phyloP scores from a whole-genome alignment of 495 filamentous ascomycete genomes.

The Neurospora sp. region DNA sequence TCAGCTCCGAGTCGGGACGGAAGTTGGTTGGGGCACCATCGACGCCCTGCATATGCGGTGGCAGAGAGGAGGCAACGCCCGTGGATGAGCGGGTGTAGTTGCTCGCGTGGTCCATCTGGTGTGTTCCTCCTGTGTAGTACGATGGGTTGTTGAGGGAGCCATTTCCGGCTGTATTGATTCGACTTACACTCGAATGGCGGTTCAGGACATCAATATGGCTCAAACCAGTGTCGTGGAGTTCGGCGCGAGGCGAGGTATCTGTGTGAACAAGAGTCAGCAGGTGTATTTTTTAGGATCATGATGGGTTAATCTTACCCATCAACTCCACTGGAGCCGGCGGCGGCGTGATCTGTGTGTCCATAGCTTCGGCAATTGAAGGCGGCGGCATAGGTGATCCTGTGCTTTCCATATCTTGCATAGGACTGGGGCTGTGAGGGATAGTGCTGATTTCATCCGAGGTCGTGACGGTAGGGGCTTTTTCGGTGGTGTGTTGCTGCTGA shows the following conservation, averaged over 20 bases:
- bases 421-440: slow-evolving; percentile 10
- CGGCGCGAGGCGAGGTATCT: slow-evolving; percentile 24
- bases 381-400: slow-evolving; percentile 7
- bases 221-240: slow-evolving; percentile 26
- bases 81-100: slow-evolving; percentile 5
- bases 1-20: slow-evolving; percentile 23
- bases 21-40: slow-evolving; percentile 6
- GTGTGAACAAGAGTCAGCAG: slow-evolving; percentile 5
- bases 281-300: too few relatives aligned
- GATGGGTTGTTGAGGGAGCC: slow-evolving; percentile 12
- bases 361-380: slow-evolving; percentile 26
- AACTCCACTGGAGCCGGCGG: slow-evolving; percentile 28
- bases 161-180: not conserved
- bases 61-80: not conserved
- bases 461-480: slow-evolving; percentile 38
- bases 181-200: slow-evolving; percentile 18
- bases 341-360: slow-evolving; percentile 19
- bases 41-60: not conserved
- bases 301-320: slow-evolving; percentile 23
- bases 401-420: slow-evolving; percentile 17
- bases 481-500: slow-evolving; percentile 15
- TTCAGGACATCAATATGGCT: slow-evolving; percentile 15
- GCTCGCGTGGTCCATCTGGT: slow-evolving; percentile 21
- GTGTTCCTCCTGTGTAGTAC: slow-evolving; percentile 8
- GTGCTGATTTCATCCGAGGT: slow-evolving; percentile 32